Percentiles rank a stretch among this genome's conserved stretches.
These are phyloP conservation scores for Ceratobasidium sp. DNA, from an alignment of 1,284 basidiomycete species.

Conservation along the genomic window DNA sequence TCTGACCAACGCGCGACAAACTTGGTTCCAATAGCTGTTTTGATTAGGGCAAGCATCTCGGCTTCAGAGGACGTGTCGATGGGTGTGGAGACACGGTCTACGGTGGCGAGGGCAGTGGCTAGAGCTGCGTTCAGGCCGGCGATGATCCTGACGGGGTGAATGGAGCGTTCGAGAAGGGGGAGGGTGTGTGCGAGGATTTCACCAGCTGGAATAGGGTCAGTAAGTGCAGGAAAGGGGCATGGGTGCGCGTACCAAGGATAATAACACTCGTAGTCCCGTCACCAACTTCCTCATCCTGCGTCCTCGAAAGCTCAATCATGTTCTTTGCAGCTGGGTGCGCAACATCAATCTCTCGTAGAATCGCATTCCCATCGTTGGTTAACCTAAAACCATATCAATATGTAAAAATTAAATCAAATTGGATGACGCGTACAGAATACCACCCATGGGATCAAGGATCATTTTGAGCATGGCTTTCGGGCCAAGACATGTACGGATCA, in stretches of 20 bases:
- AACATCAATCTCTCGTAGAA: slow-evolving; percentile 97
- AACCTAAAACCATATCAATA: slow-evolving; percentile 66
- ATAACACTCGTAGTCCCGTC: slow-evolving; percentile 99
- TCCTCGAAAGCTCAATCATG: slow-evolving; percentile 98
- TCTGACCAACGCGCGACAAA: slow-evolving; percentile 97
- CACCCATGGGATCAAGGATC: slow-evolving; percentile 98
- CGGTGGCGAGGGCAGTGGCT: slow-evolving; percentile 90
- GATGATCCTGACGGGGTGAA: slow-evolving; percentile 99
- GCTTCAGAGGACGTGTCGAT: slow-evolving; percentile 90
- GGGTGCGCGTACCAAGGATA: slow-evolving; percentile 81
- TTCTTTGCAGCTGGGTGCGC: slow-evolving; percentile 99
- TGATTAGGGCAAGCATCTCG: slow-evolving; percentile 97
- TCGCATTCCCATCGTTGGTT: slow-evolving; percentile 98
- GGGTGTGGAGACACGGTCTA: slow-evolving; percentile 88
- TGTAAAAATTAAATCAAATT: neutral
- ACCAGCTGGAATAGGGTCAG: slow-evolving; percentile 74
- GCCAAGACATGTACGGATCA: slow-evolving; percentile 97
- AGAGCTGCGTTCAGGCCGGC: slow-evolving; percentile 97
- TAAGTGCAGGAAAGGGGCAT: slow-evolving; percentile 9
- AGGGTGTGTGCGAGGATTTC: slow-evolving; percentile 98
- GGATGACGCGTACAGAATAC: slow-evolving; percentile 80
- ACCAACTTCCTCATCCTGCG: slow-evolving; percentile 98
- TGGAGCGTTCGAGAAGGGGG: slow-evolving; percentile 93
- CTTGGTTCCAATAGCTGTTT: slow-evolving; percentile 99
- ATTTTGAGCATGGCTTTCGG: slow-evolving; percentile 99